Evolutionary conservation across 345 rosid genomes (phyloP), one percentile per base, ranked within the genome.

Genomic region (Reutealis trisperma): DNA sequence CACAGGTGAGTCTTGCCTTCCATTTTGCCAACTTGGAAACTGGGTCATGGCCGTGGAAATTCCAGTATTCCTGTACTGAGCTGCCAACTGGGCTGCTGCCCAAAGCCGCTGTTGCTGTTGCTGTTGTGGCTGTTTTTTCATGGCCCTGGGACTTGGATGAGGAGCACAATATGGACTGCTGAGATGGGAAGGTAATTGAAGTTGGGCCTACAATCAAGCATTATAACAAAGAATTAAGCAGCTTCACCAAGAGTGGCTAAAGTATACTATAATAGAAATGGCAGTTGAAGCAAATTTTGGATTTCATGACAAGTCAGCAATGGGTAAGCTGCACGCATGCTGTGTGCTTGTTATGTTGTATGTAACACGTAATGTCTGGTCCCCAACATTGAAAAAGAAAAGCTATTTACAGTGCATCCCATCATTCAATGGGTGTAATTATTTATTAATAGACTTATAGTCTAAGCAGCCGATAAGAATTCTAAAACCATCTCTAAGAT

Each of bases 11-110:
- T 80, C 87, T 69, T 80, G 86, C 83, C 85, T 80, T 71, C 82
- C 83, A 72, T 74, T 87, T 77, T 81, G 84, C 87, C 82, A 85
- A 57, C 71, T 79, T 44, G 88, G 89, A 77, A 75, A 82, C 52
- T 82, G 95, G 49, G 80, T 75, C 73, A 80, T 69, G 22, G 71
- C 70, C 12, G 82, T 71, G 65, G 79, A 76, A 82, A 77, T 81
- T 61, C 73, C 86, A 18, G 51, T 32, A 32, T 77, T 70, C 73
- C 87, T 86, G 75, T 67, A 84, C 25, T 87, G 93, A 77, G 88
- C 80, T 21, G 85, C 81, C 34, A 75, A 66, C 47, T 84, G 86
- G 30, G 84, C 77, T n/a, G 84, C 77, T n/a, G 93, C 83, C 97
- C 92, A 88, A 27, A 87, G 73, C 73, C 78, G 80, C 19, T 88